Conservation (phyloP, 768 basidiomycete genomes). For the Tubosaeta brunneosetosa region DNA sequence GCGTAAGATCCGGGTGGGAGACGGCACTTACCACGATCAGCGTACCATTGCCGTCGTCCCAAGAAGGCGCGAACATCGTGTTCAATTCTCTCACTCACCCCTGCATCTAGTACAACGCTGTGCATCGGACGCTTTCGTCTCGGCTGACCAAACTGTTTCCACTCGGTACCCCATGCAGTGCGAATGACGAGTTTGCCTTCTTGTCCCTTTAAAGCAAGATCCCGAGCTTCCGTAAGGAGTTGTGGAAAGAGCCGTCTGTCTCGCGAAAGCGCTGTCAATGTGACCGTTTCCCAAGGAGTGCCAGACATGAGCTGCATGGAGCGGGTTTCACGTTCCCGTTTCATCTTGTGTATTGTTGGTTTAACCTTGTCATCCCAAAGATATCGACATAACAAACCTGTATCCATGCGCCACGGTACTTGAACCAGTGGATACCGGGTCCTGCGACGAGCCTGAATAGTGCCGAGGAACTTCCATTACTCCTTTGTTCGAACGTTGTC, state of each 20-base stretch:
- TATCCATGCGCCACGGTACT: slow-evolving; percentile 91
- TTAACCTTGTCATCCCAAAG: not conserved
- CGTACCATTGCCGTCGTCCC: slow-evolving; percentile 86
- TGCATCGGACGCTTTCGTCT: slow-evolving; percentile 78
- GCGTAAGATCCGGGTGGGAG: not conserved
- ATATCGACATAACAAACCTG: slow-evolving; percentile 50
- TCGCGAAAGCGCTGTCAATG: slow-evolving; percentile 84
- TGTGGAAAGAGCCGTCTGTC: slow-evolving; percentile 77
- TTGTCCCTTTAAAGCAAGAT: slow-evolving; percentile 77
- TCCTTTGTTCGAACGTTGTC: slow-evolving; percentile 81
- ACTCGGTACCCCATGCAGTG: slow-evolving; percentile 95
- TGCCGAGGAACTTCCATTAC: slow-evolving; percentile 87
- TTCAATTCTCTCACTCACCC: slow-evolving; percentile 81
- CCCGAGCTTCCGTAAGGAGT: slow-evolving; percentile 84
- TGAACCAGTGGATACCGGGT: slow-evolving; percentile 90
- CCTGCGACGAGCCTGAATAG: slow-evolving; percentile 94
- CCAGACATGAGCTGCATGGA: slow-evolving; percentile 90
- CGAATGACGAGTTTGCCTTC: slow-evolving; percentile 95
- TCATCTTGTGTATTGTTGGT: slow-evolving; percentile 53
- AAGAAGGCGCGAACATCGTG: slow-evolving; percentile 80
- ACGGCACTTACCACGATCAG: slow-evolving; percentile 72
- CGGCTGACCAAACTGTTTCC: slow-evolving; percentile 93
- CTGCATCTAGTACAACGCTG: slow-evolving; percentile 84
- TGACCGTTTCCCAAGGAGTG: slow-evolving; percentile 96
- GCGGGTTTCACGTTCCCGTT: slow-evolving; percentile 90